Evolutionary conservation across 768 basidiomycete genomes (phyloP).

Genomic region (Auriscalpium orientale): DNA sequence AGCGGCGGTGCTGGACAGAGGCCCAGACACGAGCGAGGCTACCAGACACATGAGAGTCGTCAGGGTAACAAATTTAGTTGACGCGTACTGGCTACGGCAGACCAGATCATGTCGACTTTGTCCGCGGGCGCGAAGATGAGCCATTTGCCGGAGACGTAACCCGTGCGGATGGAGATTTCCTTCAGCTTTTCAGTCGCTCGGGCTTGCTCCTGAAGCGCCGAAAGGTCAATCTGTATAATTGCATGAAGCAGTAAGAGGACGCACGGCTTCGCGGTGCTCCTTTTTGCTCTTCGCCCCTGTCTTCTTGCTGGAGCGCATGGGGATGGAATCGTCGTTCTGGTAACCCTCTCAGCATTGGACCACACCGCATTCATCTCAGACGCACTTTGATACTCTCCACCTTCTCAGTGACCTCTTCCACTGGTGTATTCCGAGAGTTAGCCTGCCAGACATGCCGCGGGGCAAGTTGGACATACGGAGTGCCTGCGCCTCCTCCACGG

Average conservation of each 20-base stretch:
- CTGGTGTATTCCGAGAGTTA: constrained; percentile 24
- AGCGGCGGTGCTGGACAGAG: constrained; percentile 51
- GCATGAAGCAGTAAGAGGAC: constrained; percentile 1
- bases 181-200: constrained; percentile 52
- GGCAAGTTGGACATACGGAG: neutral
- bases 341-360: neutral
- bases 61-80: neutral
- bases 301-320: constrained; percentile 62
- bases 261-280: constrained; percentile 62
- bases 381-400: constrained; percentile 54
- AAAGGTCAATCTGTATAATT: neutral
- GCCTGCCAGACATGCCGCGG: neutral
- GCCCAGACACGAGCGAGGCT: constrained; percentile 63
- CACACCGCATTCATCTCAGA: neutral
- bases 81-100: constrained; percentile 48
- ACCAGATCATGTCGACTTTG: constrained; percentile 59
- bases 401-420: constrained; percentile 47
- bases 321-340: constrained; percentile 61
- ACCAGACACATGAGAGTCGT: neutral
- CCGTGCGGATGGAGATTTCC: constrained; percentile 47
- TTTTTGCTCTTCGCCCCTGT: constrained; percentile 69
- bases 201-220: constrained; percentile 41
- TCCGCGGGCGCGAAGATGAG: constrained; percentile 56
- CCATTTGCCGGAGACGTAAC: constrained; percentile 65
- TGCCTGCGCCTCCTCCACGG: neutral